Conservation (phyloP, 331 rosid genomes). For the Erythrophleum ivorense region DNA sequence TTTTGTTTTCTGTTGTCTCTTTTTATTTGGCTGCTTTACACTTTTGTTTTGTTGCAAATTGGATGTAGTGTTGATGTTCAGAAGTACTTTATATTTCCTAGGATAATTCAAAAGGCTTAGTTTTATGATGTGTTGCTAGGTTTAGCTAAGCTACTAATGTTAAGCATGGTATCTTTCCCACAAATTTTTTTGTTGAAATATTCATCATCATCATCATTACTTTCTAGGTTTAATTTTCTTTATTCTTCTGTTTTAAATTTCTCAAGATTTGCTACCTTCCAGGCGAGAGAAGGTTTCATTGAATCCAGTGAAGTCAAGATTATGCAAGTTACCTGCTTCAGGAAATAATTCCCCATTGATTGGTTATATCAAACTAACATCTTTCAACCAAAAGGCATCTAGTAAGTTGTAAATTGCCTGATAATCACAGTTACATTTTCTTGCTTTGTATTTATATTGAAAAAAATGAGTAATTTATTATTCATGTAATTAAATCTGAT, state of each 20-base stretch:
- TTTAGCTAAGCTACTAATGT: not conserved
- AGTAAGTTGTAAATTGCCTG: conserved; percentile 54
- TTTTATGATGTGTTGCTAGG: conserved; percentile 29
- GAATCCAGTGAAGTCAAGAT: conserved; percentile 92
- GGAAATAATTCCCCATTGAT: conserved; percentile 71
- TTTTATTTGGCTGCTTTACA: not conserved
- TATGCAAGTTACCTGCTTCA: conserved; percentile 72
- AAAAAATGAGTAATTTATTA: too few species aligned
- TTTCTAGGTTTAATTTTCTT: conserved; percentile 14
- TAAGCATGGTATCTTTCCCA: conserved; percentile 10
- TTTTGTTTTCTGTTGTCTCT: not conserved
- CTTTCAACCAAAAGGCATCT: conserved; percentile 90
- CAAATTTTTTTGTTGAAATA: conserved; percentile 7
- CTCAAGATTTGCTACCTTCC: conserved; percentile 39
- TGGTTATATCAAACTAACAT: conserved; percentile 88
- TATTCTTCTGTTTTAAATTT: conserved; percentile 11
- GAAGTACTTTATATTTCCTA: conserved; percentile 20
- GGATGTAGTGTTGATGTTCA: conserved; percentile 3
- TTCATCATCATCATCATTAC: conserved; percentile 1
- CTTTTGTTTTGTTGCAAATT: conserved; percentile 25
- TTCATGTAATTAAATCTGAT: too few species aligned
- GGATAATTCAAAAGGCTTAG: conserved; percentile 23
- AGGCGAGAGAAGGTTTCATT: conserved; percentile 91
- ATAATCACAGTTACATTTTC: not conserved
- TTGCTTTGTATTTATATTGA: not conserved